phyloP scores from a whole-genome alignment of 352 stramenopile genomes.

The Globisporangium ultimum region DNA sequence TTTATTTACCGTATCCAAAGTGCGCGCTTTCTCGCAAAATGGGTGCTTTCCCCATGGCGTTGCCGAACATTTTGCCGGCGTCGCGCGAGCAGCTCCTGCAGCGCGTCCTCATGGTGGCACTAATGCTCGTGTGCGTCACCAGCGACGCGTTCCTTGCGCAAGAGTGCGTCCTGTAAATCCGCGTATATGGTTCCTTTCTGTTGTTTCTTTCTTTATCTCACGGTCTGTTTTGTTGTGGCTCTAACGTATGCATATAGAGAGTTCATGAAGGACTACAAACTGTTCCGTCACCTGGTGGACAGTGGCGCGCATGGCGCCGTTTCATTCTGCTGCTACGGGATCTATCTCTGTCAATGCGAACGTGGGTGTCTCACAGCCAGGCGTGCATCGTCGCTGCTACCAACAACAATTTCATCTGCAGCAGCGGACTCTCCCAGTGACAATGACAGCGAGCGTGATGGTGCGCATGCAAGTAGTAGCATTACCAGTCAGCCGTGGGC shows the following conservation, averaged over 20 bases:
- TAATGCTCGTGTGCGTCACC: constrained; percentile 42
- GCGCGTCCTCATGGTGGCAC: constrained; percentile 37
- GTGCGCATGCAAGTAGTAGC: background rate
- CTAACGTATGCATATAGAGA: constrained; percentile 10
- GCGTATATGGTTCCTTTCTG: background rate
- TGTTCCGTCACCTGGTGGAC: constrained; percentile 65
- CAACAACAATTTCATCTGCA: background rate
- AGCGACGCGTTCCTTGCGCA: constrained; percentile 62
- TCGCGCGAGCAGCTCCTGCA: constrained; percentile 3
- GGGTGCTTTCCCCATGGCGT: background rate
- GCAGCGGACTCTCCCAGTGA: too few relatives aligned
- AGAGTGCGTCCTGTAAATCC: constrained; percentile 28
- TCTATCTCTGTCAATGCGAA: constrained; percentile 49
- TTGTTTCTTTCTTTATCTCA: background rate
- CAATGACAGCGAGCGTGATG: background rate
- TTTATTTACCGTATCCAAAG: too few relatives aligned
- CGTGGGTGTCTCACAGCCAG: background rate
- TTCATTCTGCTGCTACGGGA: constrained; percentile 50
- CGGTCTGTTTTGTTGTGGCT: constrained; percentile 1
- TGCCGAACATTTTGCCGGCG: background rate
- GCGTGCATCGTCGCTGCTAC: background rate
- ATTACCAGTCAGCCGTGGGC: constrained; percentile 16
- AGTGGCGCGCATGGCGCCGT: constrained; percentile 52
- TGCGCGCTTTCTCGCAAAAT: background rate
- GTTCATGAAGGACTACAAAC: constrained; percentile 26